Base-by-base conservation (phyloP, 2,329 filamentous ascomycete species). In the Volutella citrinella region DNA sequence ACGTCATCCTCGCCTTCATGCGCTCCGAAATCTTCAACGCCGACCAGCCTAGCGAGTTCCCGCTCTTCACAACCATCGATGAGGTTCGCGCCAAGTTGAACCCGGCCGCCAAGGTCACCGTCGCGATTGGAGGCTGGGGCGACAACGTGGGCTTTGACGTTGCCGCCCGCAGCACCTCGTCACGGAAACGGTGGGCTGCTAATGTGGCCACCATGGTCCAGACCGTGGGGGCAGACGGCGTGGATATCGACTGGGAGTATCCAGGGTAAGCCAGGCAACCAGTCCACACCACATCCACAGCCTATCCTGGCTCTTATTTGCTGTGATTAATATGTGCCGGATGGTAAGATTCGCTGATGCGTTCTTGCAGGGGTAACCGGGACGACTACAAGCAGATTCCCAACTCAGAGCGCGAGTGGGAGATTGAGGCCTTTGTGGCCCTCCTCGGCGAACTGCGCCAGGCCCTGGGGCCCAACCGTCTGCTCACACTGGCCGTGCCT, bases 61-160 rank as follows among this genome's bases (percentile, higher is more conserved):
- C 72, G 1, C 56, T 82, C 6, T 80, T 80, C 46, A 74, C 69
- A 5, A 66, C 65, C 3, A 65, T 81, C 3, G 50, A 56, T 4
- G 54, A 65, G 10, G 65, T 71, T 11, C 72, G 78, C 5, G 38
- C 52, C 13, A 61, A 66, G 34, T 78, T 82, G 40, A 59, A 59
- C 7, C 39, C 59, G 0, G 66, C 65, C 17, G 80, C 80, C 14
- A 80, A 83, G 46, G 60, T 88, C 15, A 72, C 83, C 64, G 70
- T 88, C 22, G 82, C 84, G 14, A 78, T 89, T 43, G 84, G 84
- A 10, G 84, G 84, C 32, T 89, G 84, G 84, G 83, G 82, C 0
- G 80, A 87, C 40, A 80, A 74, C 1, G 55, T 59, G 7, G 83
- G 82, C 0, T 88, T 86, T 50, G 70, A 73, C 1, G 56, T 55